Base-by-base conservation (phyloP, 129 eudicot species). In the Escallonia rubra region DNA sequence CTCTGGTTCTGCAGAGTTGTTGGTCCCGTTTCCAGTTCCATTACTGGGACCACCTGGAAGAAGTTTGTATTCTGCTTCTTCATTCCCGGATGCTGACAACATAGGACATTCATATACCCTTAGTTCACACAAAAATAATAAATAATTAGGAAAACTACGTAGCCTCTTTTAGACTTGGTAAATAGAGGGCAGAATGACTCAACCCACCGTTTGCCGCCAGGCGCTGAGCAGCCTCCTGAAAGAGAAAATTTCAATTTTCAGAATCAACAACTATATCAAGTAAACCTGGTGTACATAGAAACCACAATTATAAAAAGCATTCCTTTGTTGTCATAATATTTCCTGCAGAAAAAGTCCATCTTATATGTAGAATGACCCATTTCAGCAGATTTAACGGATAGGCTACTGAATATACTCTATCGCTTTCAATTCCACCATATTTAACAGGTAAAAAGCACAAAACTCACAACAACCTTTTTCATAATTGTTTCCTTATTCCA, bases 401-500 rank as follows among this genome's bases (percentile, higher is more conserved):
- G 12, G 12, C 12, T 11, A 50, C 12, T 50, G 55, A 11, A 50
- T 50, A n/a, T n/a, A 50, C 55, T 50, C 3, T n/a, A 50, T 50
- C 2, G 55, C 11, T 8, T 10, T 14, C 53, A 14, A 53, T 55
- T 53, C 62, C 59, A 40, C 46, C 63, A 68, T 46, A n/a, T 48
- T 10, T 49, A 23, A 15, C 38, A 48, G 16, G 4, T 43, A 59
- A 10, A 39, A 40, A 73, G 11, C 13, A 8, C 10, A 11, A n/a
- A 14, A 55, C 7, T 12, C 44, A 10, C 16, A 16, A 0, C 68
- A 66, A 89, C 98, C 95, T 83, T 81, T 80, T 89, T 89, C 87
- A 84, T 41, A 48, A 89, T 72, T 60, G 98, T 86, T 81, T 93
- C 98, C 68, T 89, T 93, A 44, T 84, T 89, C 98, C 98, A 93